Percentiles rank a stretch among this genome's conserved stretches.
These are phyloP conservation scores for Dendrobium chrysotoxum DNA, from an alignment of 106 monocot genomes.

Conservation along the genomic window DNA sequence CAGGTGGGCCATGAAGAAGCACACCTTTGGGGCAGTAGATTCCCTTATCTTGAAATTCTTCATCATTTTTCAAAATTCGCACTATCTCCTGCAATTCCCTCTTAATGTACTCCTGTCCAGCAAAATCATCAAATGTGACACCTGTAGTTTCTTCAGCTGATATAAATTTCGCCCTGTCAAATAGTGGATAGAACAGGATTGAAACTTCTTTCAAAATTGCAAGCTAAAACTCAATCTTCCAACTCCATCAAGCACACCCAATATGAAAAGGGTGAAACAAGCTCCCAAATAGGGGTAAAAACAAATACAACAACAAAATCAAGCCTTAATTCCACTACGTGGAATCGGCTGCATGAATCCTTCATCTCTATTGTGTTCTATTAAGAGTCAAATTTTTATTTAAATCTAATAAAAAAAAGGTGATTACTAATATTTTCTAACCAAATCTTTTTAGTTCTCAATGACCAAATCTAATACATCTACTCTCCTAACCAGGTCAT, in stretches of 20 bases:
- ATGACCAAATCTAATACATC: too few species aligned
- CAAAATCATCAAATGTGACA: conserved; percentile 94
- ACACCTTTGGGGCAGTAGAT: conserved; percentile 92
- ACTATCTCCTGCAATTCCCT: conserved; percentile 79
- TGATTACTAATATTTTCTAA: too few species aligned
- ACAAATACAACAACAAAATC: background rate
- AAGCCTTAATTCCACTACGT: too few species aligned
- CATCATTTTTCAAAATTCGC: conserved; percentile 72
- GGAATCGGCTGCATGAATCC: too few species aligned
- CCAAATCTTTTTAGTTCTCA: too few species aligned
- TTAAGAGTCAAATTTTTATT: too few species aligned
- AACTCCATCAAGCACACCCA: background rate
- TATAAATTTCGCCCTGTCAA: conserved; percentile 80
- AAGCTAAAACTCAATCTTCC: background rate
- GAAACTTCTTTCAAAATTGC: conserved; percentile 1
- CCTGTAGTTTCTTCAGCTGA: conserved; percentile 92
- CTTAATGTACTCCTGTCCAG: conserved; percentile 89
- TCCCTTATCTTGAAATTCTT: conserved; percentile 77
- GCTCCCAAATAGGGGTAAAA: background rate
- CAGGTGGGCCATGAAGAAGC: conserved; percentile 87
- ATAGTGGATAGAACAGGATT: conserved; percentile 2
- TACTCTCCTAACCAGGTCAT: too few species aligned
- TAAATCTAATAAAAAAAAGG: too few species aligned
- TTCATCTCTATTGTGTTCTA: too few species aligned
- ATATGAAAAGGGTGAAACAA: background rate